Evolutionary conservation across 106 monocot species (phyloP).

Genomic region (Vanilla planifolia): DNA sequence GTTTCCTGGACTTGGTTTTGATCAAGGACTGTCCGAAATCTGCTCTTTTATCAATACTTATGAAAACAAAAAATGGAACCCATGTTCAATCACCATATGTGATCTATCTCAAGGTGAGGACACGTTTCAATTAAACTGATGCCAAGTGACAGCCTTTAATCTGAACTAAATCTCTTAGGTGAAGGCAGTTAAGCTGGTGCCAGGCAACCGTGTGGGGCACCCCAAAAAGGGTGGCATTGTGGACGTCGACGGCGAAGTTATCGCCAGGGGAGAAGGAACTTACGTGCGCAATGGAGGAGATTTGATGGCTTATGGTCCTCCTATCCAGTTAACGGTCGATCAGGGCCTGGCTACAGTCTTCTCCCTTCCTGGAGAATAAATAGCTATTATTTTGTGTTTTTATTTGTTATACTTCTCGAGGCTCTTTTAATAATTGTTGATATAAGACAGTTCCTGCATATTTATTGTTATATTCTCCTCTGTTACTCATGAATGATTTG

Average conservation of each 20-base stretch:
- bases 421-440: too few relatives aligned
- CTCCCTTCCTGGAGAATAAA: too few relatives aligned
- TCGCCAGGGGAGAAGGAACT: constrained; percentile 60
- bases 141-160: too few relatives aligned
- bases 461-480: too few relatives aligned
- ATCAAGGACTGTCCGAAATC: constrained; percentile 62
- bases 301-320: constrained; percentile 70
- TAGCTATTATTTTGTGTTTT: too few relatives aligned
- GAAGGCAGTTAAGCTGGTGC: constrained; percentile 61
- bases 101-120: constrained; percentile 75
- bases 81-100: constrained; percentile 63
- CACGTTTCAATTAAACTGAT: too few relatives aligned
- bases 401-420: too few relatives aligned
- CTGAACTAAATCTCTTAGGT: constrained; percentile 30
- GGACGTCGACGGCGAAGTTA: constrained; percentile 73
- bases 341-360: constrained; percentile 71
- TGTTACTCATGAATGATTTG: too few relatives aligned
- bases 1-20: constrained; percentile 67
- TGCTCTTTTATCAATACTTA: constrained; percentile 32
- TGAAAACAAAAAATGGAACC: constrained; percentile 56
- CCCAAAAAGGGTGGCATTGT: constrained; percentile 66
- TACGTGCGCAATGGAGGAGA: constrained; percentile 16
- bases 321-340: constrained; percentile 48
- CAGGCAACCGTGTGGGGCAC: constrained; percentile 53
- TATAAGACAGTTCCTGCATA: too few relatives aligned